A percentile compares a stretch with the other conserved stretches of the same genome.
phyloP scores from a whole-genome alignment of 768 basidiomycete species.

The Boletus fagicola region DNA sequence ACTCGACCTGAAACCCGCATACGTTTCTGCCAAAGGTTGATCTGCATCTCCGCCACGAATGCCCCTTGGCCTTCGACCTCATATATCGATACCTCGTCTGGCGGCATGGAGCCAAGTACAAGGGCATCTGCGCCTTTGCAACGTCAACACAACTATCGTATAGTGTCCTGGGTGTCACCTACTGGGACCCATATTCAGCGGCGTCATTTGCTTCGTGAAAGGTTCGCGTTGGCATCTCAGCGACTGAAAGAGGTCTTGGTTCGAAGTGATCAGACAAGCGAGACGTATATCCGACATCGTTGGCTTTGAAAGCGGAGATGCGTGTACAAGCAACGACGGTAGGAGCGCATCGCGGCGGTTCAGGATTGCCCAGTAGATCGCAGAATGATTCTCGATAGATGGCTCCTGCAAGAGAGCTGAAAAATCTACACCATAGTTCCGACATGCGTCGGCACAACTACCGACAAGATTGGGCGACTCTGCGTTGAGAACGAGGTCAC shows the following conservation, averaged over 20 bases:
- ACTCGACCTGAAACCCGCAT: constrained; percentile 61
- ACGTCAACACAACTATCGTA: neutral
- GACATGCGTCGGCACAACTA: constrained; percentile 59
- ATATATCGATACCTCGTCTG: constrained; percentile 55
- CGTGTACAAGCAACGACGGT: constrained; percentile 51
- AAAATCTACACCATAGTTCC: constrained; percentile 46
- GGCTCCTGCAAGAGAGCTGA: constrained; percentile 58
- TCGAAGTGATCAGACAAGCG: constrained; percentile 49
- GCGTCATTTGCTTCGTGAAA: constrained; percentile 9
- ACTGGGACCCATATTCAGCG: constrained; percentile 16
- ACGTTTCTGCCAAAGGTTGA: constrained; percentile 66
- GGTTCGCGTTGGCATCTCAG: constrained; percentile 17
- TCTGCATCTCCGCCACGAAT: constrained; percentile 45
- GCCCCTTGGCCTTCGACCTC: constrained; percentile 50
- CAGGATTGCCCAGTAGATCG: constrained; percentile 73
- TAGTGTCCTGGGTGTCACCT: neutral
- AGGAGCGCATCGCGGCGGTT: constrained; percentile 46
- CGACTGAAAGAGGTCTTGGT: constrained; percentile 29
- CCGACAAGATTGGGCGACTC: constrained; percentile 22
- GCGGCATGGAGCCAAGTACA: constrained; percentile 41
- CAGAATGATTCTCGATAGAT: constrained; percentile 61
- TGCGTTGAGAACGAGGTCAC: constrained; percentile 46
- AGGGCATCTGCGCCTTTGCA: constrained; percentile 47
- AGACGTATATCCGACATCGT: constrained; percentile 61
- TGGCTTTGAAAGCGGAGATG: constrained; percentile 40